Conservation (phyloP, 1,139 yeast species). For the Suhomyces bolitotheri region DNA sequence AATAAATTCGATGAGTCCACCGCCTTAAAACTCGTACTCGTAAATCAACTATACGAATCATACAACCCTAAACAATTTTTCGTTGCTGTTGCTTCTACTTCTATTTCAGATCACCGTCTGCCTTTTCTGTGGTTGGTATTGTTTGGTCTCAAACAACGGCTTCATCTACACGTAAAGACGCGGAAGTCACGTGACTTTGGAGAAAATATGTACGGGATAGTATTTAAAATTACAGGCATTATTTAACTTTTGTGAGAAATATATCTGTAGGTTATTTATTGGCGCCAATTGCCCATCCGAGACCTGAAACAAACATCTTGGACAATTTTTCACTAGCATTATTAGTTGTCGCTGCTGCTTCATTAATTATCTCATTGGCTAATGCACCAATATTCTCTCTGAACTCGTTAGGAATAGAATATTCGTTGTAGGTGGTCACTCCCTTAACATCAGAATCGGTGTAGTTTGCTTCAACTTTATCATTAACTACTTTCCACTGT, state of each 20-base stretch:
- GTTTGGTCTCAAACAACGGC: too few species aligned
- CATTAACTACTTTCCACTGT: slow-evolving; percentile 40
- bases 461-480: slow-evolving; percentile 25
- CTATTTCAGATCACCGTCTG: too few species aligned
- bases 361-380: slow-evolving; percentile 34
- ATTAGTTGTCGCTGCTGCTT: slow-evolving; percentile 35
- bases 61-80: slow-evolving; percentile 4
- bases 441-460: slow-evolving; percentile 7
- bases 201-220: not conserved
- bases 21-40: slow-evolving; percentile 3
- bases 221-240: too few species aligned
- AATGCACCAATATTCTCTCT: slow-evolving; percentile 19
- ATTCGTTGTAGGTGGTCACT: slow-evolving; percentile 4
- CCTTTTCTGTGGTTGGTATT: not conserved
- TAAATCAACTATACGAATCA: slow-evolving; percentile 8
- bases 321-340: slow-evolving; percentile 53
- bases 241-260: not conserved
- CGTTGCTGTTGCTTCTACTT: not conserved
- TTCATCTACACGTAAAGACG: not conserved
- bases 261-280: slow-evolving; percentile 14
- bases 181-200: not conserved
- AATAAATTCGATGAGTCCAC: slow-evolving; percentile 7
- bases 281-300: slow-evolving; percentile 72
- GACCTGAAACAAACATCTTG: slow-evolving; percentile 54
- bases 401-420: slow-evolving; percentile 5